Evolutionary conservation across 2,329 filamentous ascomycete species (phyloP).

Genomic region (Cephalotrichum gorgonifer): DNA sequence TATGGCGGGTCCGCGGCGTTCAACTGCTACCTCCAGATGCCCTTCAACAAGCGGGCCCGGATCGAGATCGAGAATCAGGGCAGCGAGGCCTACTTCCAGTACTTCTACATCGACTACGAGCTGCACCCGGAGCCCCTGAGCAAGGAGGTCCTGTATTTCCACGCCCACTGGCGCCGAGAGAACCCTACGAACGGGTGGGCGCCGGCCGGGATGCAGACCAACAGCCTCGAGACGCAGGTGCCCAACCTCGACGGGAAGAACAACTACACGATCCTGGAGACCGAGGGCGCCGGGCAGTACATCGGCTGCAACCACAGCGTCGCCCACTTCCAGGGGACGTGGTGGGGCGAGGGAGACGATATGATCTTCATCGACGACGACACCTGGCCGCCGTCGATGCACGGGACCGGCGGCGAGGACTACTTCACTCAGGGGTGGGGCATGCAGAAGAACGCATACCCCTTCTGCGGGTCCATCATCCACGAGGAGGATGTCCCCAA

Average conservation of each 20-base stretch:
- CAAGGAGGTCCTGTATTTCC: constrained; percentile 20
- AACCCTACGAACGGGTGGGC: constrained; percentile 23
- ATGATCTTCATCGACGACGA: constrained; percentile 25
- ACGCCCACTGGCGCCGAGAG: constrained; percentile 21
- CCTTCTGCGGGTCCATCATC: constrained; percentile 20
- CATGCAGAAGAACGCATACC: constrained; percentile 23
- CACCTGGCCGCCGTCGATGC: constrained; percentile 21
- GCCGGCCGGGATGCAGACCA: constrained; percentile 18
- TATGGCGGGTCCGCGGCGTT: constrained; percentile 21
- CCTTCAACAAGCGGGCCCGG: constrained; percentile 22
- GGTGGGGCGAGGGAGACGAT: constrained; percentile 23
- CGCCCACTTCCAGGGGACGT: constrained; percentile 20
- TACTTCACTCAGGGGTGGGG: constrained; percentile 23
- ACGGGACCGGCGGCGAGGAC: constrained; percentile 21
- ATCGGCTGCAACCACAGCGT: constrained; percentile 23
- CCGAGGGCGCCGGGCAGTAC: constrained; percentile 17
- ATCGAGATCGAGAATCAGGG: constrained; percentile 23
- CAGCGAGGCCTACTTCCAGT: constrained; percentile 21
- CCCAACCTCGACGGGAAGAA: constrained; percentile 17
- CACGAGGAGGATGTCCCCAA: constrained; percentile 21
- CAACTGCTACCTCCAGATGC: constrained; percentile 21
- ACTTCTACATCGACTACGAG: constrained; percentile 25
- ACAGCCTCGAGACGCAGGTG: constrained; percentile 20
- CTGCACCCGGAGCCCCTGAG: constrained; percentile 15
- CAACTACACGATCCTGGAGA: constrained; percentile 20